Conservation (phyloP, 139 green algal genomes). For the Micractinium sp. region DNA sequence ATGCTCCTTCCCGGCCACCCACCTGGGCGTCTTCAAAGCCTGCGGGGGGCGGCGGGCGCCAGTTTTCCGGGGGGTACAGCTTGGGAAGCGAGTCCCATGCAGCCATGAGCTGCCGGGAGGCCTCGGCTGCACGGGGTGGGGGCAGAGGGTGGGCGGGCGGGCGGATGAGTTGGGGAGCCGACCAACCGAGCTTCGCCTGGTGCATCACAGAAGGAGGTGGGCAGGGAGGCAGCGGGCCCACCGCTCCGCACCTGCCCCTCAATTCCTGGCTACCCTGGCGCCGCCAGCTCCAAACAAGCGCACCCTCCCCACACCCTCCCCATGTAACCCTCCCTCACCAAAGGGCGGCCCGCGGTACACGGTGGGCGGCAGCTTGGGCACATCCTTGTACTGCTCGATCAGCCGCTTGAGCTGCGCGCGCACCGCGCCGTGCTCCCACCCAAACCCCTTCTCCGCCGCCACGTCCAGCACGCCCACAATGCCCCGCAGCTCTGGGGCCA, state of each 20-base stretch:
- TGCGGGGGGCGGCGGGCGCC: conserved; percentile 44
- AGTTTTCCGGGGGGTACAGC: conserved; percentile 41
- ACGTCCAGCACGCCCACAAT: conserved; percentile 5
- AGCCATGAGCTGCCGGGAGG: not conserved
- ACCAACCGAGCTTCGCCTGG: too few species aligned
- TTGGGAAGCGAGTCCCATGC: conserved; percentile 27
- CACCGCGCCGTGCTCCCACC: conserved; percentile 40
- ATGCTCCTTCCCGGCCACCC: not conserved
- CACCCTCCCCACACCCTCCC: too few species aligned
- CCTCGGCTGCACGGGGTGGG: not conserved
- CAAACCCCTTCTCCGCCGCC: conserved; percentile 22
- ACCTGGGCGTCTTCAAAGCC: conserved; percentile 42
- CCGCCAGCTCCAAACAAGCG: too few species aligned
- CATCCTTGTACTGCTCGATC: conserved; percentile 23
- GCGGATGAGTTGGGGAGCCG: too few species aligned
- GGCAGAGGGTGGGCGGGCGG: not conserved
- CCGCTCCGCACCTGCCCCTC: too few species aligned
- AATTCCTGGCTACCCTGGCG: too few species aligned
- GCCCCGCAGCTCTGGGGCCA: not conserved
- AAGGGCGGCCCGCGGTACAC: conserved; percentile 23
- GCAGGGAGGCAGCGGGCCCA: too few species aligned
- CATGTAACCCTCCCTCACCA: conserved; percentile 37
- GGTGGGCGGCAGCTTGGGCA: conserved; percentile 27
- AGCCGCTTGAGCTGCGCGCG: conserved; percentile 28
- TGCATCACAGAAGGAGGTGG: too few species aligned